Conservation (phyloP, 345 rosid species). For the Clarkia xantiana region DNA sequence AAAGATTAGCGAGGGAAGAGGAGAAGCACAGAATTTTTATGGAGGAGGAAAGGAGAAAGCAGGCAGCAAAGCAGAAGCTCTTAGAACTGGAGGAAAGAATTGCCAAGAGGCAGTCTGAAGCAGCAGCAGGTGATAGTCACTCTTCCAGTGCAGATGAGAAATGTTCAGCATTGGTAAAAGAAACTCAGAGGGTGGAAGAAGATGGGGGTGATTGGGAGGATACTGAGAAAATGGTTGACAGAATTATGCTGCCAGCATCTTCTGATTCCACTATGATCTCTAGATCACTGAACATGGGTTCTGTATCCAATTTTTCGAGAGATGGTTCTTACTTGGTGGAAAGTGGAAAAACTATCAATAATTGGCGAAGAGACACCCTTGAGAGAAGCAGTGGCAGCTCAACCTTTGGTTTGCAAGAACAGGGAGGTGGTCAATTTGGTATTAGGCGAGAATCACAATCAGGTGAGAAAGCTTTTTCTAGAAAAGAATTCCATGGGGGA, state of each 20-base stretch:
- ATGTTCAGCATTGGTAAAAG: slow-evolving; percentile 23
- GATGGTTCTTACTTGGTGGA: slow-evolving; percentile 43
- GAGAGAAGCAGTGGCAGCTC: slow-evolving; percentile 45
- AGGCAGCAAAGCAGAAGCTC: slow-evolving; percentile 90
- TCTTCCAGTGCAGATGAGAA: slow-evolving; percentile 44
- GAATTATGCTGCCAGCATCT: slow-evolving; percentile 61
- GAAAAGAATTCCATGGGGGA: slow-evolving; percentile 52
- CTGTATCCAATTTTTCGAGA: slow-evolving; percentile 33
- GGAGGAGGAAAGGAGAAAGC: slow-evolving; percentile 98
- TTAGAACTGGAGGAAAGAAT: slow-evolving; percentile 87
- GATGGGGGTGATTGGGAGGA: slow-evolving; percentile 84
- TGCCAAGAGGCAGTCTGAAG: slow-evolving; percentile 70
- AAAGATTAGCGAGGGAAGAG: slow-evolving; percentile 81
- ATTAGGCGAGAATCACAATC: slow-evolving; percentile 35
- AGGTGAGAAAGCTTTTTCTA: slow-evolving; percentile 33
- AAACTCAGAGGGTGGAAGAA: slow-evolving; percentile 24
- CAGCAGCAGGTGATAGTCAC: slow-evolving; percentile 26
- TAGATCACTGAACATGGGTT: slow-evolving; percentile 40
- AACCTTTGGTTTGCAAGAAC: slow-evolving; percentile 28
- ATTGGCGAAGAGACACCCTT: slow-evolving; percentile 70
- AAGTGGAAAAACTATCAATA: slow-evolving; percentile 37
- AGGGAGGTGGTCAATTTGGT: slow-evolving; percentile 38
- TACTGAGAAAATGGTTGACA: slow-evolving; percentile 80
- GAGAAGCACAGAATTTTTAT: slow-evolving; percentile 55
- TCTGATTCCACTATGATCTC: slow-evolving; percentile 47